Percentiles rank a stretch among this genome's conserved stretches.
These are phyloP conservation scores for Globisporangium yorkense DNA, from an alignment of 352 stramenopile genomes.

Conservation along the genomic window DNA sequence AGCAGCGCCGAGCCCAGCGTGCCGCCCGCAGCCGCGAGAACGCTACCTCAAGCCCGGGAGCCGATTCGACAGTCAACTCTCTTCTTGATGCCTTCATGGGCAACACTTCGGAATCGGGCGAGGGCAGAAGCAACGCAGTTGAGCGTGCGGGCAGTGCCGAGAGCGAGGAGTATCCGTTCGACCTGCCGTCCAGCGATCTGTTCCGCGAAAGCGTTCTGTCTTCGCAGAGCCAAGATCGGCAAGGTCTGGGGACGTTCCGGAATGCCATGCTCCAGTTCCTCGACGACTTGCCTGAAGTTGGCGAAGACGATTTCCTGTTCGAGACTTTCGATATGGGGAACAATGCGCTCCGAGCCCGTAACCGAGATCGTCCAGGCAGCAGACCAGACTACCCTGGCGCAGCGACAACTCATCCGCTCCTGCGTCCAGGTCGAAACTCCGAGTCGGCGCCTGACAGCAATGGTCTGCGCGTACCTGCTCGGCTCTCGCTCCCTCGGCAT, in stretches of 20 bases:
- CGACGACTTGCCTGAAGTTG: conserved; percentile 47
- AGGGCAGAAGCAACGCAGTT: neutral
- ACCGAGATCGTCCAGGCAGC: conserved; percentile 23
- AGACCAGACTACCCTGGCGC: conserved; percentile 5
- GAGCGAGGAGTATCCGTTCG: conserved; percentile 12
- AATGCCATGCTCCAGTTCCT: conserved; percentile 43
- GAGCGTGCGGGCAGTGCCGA: neutral
- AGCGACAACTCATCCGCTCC: conserved; percentile 28
- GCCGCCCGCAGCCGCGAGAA: conserved; percentile 14
- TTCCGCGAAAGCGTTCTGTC: conserved; percentile 5
- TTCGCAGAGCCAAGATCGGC: conserved; percentile 8
- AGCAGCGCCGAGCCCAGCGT: conserved; percentile 33
- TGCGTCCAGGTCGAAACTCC: conserved; percentile 21
- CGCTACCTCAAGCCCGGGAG: neutral
- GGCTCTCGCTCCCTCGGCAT: conserved; percentile 50
- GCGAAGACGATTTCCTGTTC: conserved; percentile 50
- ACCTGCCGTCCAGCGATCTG: conserved; percentile 13
- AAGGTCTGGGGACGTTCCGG: conserved; percentile 4
- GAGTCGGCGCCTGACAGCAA: conserved; percentile 1
- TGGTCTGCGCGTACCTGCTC: conserved; percentile 26
- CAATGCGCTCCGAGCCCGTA: conserved; percentile 24
- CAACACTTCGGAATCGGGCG: neutral
- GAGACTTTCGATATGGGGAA: conserved; percentile 43
- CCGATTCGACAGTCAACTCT: conserved; percentile 4
- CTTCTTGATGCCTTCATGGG: conserved; percentile 13